Percentiles rank a stretch among this genome's conserved stretches.
Conservation (phyloP, 352 stramenopile species). For the Phytophthora idaei region DNA sequence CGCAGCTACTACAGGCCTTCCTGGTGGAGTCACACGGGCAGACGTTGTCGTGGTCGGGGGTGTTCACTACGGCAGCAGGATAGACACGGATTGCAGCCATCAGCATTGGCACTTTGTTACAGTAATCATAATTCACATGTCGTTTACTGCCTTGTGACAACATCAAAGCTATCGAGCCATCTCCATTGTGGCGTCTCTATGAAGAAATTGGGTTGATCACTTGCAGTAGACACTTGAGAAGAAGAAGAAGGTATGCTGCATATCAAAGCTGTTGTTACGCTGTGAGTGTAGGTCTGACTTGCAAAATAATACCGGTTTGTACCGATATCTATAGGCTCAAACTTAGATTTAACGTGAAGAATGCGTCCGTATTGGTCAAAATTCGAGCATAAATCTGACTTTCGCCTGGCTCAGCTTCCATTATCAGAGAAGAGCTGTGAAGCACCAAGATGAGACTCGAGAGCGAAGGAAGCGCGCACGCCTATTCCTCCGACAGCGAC, state of each 20-base stretch:
- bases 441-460: constrained; percentile 14
- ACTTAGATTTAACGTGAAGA: background rate
- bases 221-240: constrained; percentile 5
- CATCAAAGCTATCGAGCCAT: constrained; percentile 9
- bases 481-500: constrained; percentile 3
- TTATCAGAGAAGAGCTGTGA: constrained; percentile 8
- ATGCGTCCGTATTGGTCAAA: background rate
- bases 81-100: constrained; percentile 2
- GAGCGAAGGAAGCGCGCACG: background rate
- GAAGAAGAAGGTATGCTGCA: background rate
- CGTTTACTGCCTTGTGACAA: constrained; percentile 10
- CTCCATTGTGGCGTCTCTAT: constrained; percentile 13
- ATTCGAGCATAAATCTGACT: background rate
- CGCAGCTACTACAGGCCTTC: constrained; percentile 55
- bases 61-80: constrained; percentile 7
- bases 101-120: background rate
- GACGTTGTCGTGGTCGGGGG: constrained; percentile 9
- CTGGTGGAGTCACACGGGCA: constrained; percentile 38
- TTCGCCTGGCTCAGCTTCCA: background rate
- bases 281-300: too few species aligned
- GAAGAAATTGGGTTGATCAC: constrained; percentile 6
- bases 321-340: too few species aligned
- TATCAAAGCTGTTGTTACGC: too few species aligned
- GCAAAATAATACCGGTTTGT: too few species aligned
- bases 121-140: background rate